phyloP scores from a whole-genome alignment of 2,329 filamentous ascomycete species.

The Aspergillus novoparasiticus region DNA sequence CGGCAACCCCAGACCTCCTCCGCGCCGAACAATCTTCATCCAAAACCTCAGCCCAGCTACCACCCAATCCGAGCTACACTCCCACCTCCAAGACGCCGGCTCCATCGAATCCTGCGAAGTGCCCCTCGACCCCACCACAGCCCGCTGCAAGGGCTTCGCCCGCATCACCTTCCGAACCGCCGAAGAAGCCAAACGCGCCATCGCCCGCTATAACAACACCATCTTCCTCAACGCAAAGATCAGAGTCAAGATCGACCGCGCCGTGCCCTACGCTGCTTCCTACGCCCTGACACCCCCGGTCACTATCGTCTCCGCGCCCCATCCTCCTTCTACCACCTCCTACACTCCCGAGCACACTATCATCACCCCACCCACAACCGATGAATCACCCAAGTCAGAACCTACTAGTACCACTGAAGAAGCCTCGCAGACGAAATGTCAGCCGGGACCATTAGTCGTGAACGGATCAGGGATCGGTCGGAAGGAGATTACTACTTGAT shows the following conservation, averaged over 20 bases:
- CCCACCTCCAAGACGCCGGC: constrained; percentile 32
- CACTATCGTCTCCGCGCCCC: neutral
- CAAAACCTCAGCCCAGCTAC: constrained; percentile 34
- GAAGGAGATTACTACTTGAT: constrained; percentile 20
- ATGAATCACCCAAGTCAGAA: neutral
- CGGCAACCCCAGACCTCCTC: constrained; percentile 8
- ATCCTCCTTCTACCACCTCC: neutral
- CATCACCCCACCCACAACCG: too few relatives aligned
- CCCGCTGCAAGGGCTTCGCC: constrained; percentile 27
- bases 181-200: constrained; percentile 41
- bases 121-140: constrained; percentile 24
- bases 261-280: constrained; percentile 12
- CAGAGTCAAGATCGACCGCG: constrained; percentile 35
- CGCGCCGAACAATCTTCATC: constrained; percentile 28
- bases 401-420: neutral
- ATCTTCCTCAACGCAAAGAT: constrained; percentile 37
- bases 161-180: constrained; percentile 34
- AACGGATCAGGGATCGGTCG: constrained; percentile 35
- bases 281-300: neutral
- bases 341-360: neutral
- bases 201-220: constrained; percentile 36
- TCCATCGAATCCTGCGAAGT: constrained; percentile 38
- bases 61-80: constrained; percentile 31
- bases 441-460: constrained; percentile 35
- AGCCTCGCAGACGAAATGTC: constrained; percentile 1